These are phyloP conservation scores for Neofusicoccum laricinum DNA, from an alignment of 2,329 filamentous ascomycete species.

Conservation along the genomic window DNA sequence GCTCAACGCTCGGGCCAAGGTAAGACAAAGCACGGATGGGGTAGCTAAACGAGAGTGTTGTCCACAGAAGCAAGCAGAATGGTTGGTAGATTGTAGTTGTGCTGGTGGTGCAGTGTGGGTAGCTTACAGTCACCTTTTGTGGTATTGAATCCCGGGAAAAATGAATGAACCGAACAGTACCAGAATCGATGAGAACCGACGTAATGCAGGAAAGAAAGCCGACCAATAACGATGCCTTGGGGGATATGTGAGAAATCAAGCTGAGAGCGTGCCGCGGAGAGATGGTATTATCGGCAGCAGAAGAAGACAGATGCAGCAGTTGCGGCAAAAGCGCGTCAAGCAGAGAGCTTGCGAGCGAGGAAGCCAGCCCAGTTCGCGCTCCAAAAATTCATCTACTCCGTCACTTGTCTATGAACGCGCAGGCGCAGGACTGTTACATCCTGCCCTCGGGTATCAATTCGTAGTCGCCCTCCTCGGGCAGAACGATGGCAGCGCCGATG, in stretches of 20 bases:
- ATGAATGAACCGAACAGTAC: neutral
- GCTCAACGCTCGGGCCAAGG: neutral
- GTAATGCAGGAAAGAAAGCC: neutral
- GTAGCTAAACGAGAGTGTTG: neutral
- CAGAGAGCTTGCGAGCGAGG: conserved; percentile 4
- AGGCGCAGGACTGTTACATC: neutral
- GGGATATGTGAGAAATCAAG: neutral
- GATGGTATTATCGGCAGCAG: neutral
- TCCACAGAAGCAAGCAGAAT: neutral
- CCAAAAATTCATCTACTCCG: conserved; percentile 1
- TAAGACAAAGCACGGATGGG: neutral
- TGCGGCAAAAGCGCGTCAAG: neutral
- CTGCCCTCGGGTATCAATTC: conserved; percentile 60
- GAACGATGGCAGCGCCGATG: conserved; percentile 62
- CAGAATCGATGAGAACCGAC: neutral
- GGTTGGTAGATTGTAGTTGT: neutral
- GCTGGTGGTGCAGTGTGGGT: neutral
- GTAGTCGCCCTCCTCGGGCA: conserved; percentile 83
- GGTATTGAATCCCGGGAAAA: neutral
- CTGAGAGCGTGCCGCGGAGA: neutral
- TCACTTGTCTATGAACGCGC: neutral
- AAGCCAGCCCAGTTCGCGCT: conserved; percentile 4
- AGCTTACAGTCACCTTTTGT: neutral
- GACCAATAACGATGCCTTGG: neutral
- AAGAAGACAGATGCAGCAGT: neutral